Conservation (phyloP, 1,139 yeast species). For the Geotrichum australiense region DNA sequence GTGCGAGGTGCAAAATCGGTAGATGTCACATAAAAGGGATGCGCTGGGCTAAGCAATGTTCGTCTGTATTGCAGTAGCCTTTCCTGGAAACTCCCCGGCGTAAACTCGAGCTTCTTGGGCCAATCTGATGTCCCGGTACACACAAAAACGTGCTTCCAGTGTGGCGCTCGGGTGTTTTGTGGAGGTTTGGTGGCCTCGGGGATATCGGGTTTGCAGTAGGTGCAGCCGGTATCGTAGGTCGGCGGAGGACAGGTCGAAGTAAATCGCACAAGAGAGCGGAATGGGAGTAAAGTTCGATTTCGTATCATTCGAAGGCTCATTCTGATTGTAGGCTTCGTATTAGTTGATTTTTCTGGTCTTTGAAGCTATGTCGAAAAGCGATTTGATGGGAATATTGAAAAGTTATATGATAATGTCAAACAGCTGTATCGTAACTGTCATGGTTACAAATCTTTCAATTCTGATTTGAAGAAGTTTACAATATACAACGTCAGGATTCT, state of each 20-base stretch:
- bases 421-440: too few species aligned
- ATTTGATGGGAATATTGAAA: too few species aligned
- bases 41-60: constrained; percentile 33
- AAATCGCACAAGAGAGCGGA: too few species aligned
- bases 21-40: constrained; percentile 50
- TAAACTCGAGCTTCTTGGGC: constrained; percentile 52
- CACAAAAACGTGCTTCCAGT: constrained; percentile 52
- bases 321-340: too few species aligned
- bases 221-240: constrained; percentile 52
- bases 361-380: too few species aligned
- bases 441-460: too few species aligned
- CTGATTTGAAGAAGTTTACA: too few species aligned
- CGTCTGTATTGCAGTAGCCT: constrained; percentile 32
- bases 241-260: constrained; percentile 45
- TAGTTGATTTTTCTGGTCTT: too few species aligned
- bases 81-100: constrained; percentile 40
- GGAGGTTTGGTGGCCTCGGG: constrained; percentile 17
- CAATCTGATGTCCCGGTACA: constrained; percentile 42
- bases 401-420: too few species aligned
- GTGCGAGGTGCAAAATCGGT: constrained; percentile 25
- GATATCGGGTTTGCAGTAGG: constrained; percentile 39
- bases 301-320: too few species aligned
- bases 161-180: constrained; percentile 39
- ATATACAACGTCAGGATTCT: too few species aligned
- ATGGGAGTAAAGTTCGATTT: too few species aligned